These are phyloP conservation scores for Trichoderma semiorbis DNA, from an alignment of 2,329 filamentous ascomycete species.

Conservation along the genomic window DNA sequence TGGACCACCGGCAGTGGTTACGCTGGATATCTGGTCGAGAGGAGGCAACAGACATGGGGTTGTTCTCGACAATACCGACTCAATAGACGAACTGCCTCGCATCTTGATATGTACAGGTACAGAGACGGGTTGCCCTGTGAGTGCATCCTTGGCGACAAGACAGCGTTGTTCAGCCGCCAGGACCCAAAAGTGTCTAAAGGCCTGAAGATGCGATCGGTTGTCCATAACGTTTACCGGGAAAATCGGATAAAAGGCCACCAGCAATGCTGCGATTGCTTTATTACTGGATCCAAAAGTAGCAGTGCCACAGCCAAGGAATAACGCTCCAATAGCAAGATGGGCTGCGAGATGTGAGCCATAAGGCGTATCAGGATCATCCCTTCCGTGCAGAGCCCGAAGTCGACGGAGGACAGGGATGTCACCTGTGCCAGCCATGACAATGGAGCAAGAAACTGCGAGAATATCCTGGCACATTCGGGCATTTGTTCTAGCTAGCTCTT, in stretches of 20 bases:
- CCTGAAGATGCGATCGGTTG: conserved; percentile 91
- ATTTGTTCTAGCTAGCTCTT: conserved; percentile 76
- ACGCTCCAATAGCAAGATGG: conserved; percentile 83
- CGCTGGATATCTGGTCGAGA: conserved; percentile 56
- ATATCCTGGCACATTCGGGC: conserved; percentile 89
- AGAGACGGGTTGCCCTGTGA: conserved; percentile 75
- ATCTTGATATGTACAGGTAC: conserved; percentile 67
- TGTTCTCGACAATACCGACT: conserved; percentile 40
- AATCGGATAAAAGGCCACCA: conserved; percentile 90
- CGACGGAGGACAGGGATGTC: conserved; percentile 82
- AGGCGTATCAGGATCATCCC: conserved; percentile 76
- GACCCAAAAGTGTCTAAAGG: conserved; percentile 96
- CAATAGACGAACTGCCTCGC: conserved; percentile 39
- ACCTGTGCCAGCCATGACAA: conserved; percentile 94
- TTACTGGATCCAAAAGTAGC: conserved; percentile 88
- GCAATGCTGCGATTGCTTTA: conserved; percentile 76
- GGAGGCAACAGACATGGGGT: conserved; percentile 63
- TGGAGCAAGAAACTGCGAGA: conserved; percentile 74
- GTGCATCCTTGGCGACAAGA: conserved; percentile 80
- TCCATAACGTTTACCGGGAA: conserved; percentile 88
- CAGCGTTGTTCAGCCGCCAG: conserved; percentile 87
- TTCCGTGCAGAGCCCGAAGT: conserved; percentile 81
- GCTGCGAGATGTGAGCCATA: conserved; percentile 93
- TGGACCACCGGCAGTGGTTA: conserved; percentile 59
- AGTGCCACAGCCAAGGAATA: conserved; percentile 91